A percentile compares a stretch with the other conserved stretches of the same genome.
Conservation (phyloP, 345 rosid species). For the Sapria himalayana region DNA sequence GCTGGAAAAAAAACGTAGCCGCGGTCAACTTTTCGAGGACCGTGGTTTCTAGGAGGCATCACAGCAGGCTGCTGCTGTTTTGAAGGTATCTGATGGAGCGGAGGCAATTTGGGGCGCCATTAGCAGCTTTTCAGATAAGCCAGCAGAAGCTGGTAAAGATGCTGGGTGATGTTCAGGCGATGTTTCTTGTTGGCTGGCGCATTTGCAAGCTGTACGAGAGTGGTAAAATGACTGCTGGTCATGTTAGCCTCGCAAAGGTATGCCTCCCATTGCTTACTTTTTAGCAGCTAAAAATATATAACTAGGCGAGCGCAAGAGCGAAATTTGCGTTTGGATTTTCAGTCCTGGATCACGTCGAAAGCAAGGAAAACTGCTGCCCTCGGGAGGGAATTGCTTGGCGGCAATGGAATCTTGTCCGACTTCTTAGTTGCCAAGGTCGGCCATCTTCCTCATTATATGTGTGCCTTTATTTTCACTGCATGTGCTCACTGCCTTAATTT, state of each 20-base stretch:
- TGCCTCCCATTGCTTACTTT: no score
- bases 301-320: not conserved
- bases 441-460: no score
- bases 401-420: constrained; percentile 72
- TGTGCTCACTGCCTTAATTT: no score
- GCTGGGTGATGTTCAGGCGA: constrained; percentile 81
- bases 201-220: constrained; percentile 74
- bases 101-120: constrained; percentile 90
- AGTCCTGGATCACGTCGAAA: constrained; percentile 64
- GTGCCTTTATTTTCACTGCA: no score
- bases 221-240: constrained; percentile 81
- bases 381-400: constrained; percentile 88
- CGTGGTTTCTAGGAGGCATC: no score
- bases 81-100: constrained; percentile 73
- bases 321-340: constrained; percentile 3
- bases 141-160: constrained; percentile 83
- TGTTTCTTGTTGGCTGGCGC: constrained; percentile 89
- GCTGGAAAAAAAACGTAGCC: no score
- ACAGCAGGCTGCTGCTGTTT: no score
- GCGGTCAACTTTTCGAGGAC: no score
- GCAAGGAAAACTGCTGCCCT: constrained; percentile 70
- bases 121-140: constrained; percentile 81
- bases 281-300: no score
- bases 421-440: constrained; percentile 97
- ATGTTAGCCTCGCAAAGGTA: constrained; percentile 98